Base-by-base conservation (phyloP, 2,329 filamentous ascomycete species). In the Mariannaea sp. region DNA sequence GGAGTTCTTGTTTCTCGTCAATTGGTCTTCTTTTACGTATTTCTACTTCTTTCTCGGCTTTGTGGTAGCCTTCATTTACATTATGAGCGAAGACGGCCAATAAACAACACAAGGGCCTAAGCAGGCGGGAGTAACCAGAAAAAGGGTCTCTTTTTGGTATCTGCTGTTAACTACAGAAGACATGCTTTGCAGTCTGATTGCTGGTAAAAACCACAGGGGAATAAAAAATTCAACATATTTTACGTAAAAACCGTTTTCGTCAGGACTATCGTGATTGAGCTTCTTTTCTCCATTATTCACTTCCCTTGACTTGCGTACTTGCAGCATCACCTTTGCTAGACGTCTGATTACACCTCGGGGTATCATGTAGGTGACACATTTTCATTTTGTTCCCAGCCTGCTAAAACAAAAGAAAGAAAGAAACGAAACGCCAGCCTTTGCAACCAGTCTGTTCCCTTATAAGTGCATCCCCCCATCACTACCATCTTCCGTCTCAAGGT, bases 391-490 rank as follows among this genome's bases (percentile, higher is more conserved):
- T n/a, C 43, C 55, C 41, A 42, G 32, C 40, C 26, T 42, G 13
- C 22, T 20, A 52, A 57, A 20, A n/a, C n/a, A n/a, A n/a, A n/a
- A n/a, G n/a, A n/a, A n/a, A n/a, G n/a, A n/a, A n/a, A n/a, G n/a
- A n/a, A n/a, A n/a, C n/a, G n/a, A n/a, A 70, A 69, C 65, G 66
- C 65, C 63, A 58, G 49, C 51, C 36, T 32, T 60, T 60, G 48
- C 38, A 49, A 54, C 56, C 6, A 13, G 14, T 20, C 17, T 3
- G 7, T 26, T 22, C 14, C 29, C 13, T 59, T 68, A 88, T 39
- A 89, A 70, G 72, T 89, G 84, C 75, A 89, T 75, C 1, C 86
- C 85, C 16, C 78, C 81, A 4, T 84, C 79, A 10, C 76, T 65
- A 10, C 66, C 76, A 17, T 75, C 76, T 2, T 77, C 76, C 4